Evolutionary conservation across 169 alveolate genomes (phyloP).

Genomic region (Sarcocystis neurona): DNA sequence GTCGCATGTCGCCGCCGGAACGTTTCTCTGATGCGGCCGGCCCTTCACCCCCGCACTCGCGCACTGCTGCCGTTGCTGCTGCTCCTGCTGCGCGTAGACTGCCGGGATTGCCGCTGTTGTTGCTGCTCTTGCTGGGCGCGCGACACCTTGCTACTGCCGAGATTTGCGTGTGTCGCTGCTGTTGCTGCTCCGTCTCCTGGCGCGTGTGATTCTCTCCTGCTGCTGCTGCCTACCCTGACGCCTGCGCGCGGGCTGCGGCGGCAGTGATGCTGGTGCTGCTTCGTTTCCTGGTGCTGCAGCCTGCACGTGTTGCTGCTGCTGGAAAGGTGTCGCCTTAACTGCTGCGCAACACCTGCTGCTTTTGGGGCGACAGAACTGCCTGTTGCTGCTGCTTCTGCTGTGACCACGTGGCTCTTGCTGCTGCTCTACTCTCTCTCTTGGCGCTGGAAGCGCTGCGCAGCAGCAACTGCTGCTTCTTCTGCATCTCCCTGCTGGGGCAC

Average conservation of each 20-base stretch:
- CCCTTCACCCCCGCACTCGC: too few species aligned
- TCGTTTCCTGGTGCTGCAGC: neutral
- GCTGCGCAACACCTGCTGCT: too few species aligned
- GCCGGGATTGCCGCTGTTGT: neutral
- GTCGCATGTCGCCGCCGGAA: neutral
- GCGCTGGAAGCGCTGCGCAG: neutral
- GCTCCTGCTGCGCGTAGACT: neutral
- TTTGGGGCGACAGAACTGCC: neutral
- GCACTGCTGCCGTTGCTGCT: neutral
- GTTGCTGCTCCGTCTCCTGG: neutral
- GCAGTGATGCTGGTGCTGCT: neutral
- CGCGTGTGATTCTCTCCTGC: neutral
- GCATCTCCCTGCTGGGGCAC: constrained; percentile 28
- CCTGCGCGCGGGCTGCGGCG: neutral
- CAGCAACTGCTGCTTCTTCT: neutral
- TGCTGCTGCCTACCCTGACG: neutral
- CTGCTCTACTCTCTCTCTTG: neutral
- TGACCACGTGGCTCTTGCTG: neutral
- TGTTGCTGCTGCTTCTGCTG: neutral
- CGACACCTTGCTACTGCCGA: neutral
- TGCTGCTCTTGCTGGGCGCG: neutral
- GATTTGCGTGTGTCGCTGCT: neutral
- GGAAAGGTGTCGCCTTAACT: too few species aligned
- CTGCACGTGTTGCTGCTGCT: too few species aligned
- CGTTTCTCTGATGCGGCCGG: neutral